Base-by-base conservation (phyloP, 2,329 filamentous ascomycete genomes). In the Dactylellina leptospora region DNA sequence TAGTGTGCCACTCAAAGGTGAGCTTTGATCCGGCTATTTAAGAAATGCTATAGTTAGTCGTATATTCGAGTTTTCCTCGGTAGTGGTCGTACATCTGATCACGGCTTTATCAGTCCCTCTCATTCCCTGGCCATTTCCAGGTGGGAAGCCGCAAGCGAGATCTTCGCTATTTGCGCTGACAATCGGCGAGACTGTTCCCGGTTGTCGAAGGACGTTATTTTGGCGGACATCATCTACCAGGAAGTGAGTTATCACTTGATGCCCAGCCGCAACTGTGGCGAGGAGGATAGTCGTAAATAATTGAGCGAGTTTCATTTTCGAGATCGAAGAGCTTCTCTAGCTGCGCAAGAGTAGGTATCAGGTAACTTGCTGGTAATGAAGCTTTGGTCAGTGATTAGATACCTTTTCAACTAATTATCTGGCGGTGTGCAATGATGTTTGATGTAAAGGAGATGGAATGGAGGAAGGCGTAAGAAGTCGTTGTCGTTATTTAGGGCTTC, bases 1-100 rank as follows among this genome's bases (percentile, higher is more conserved):
- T 63, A 18, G 36, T 56, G 44, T 63, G 61, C 68, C 68, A 73
- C 40, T 66, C 61, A n/a, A 73, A 73, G 9, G 59, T 73, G 6
- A 73, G 11, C 0, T 50, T 73, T 11, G 59, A 66, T 1, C 61
- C 55, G 18, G 68, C 68, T 73, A 16, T 40, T n/a, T 25, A 16
- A 18, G 16, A 6, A 25, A 45, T 36, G 28, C 62, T 36, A 70
- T 48, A 22, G 18, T n/a, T 4, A 3, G 8, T n/a, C 8, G 36
- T 40, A 6, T n/a, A n/a, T n/a, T n/a, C n/a, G n/a, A n/a, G n/a
- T n/a, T n/a, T 22, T 5, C 13, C 13, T 8, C 4, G 27, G 5
- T 18, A n/a, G 20, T 47, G 11, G 42, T 23, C 25, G 16, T 55
- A 73, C 68, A 38, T 9, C 55, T 16, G 16, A 73, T 40, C 11